Conservation (phyloP, 768 basidiomycete genomes). For the Mycena chlorophos region DNA sequence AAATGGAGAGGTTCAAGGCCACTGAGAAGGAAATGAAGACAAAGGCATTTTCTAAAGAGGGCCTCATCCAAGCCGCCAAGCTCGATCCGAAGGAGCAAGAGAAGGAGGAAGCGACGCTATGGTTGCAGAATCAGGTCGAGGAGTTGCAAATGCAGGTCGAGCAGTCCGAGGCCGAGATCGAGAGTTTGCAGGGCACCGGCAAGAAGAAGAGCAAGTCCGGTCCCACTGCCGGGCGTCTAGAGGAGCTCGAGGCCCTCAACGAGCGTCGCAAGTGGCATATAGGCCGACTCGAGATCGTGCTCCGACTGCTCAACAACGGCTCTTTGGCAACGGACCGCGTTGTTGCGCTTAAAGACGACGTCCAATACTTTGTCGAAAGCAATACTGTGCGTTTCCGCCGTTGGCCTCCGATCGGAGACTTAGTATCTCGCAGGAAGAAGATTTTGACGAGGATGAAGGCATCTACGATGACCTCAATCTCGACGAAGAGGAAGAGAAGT, state of each 20-base stretch:
- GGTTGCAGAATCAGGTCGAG: constrained; percentile 88
- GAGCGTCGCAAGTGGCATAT: constrained; percentile 97
- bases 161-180: constrained; percentile 91
- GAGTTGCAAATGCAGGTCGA: constrained; percentile 93
- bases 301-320: constrained; percentile 92
- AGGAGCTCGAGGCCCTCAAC: constrained; percentile 85
- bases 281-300: constrained; percentile 85
- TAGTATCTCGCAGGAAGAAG: constrained; percentile 71
- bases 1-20: constrained; percentile 99
- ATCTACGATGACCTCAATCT: constrained; percentile 98
- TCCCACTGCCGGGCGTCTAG: constrained; percentile 67
- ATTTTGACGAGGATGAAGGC: constrained; percentile 95
- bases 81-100: constrained; percentile 97
- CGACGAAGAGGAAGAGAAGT: constrained; percentile 95
- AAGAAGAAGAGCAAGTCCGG: constrained; percentile 85
- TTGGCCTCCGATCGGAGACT: constrained; percentile 12
- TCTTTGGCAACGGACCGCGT: constrained; percentile 83
- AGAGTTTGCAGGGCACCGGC: constrained; percentile 72
- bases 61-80: constrained; percentile 88
- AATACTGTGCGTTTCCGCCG: constrained; percentile 72
- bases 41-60: constrained; percentile 99
- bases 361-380: constrained; percentile 92
- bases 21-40: constrained; percentile 99
- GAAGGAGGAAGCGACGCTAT: constrained; percentile 84
- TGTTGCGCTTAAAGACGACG: constrained; percentile 84